Base-by-base conservation (phyloP, 2,329 filamentous ascomycete genomes). In the Triangularia verruculosa region DNA sequence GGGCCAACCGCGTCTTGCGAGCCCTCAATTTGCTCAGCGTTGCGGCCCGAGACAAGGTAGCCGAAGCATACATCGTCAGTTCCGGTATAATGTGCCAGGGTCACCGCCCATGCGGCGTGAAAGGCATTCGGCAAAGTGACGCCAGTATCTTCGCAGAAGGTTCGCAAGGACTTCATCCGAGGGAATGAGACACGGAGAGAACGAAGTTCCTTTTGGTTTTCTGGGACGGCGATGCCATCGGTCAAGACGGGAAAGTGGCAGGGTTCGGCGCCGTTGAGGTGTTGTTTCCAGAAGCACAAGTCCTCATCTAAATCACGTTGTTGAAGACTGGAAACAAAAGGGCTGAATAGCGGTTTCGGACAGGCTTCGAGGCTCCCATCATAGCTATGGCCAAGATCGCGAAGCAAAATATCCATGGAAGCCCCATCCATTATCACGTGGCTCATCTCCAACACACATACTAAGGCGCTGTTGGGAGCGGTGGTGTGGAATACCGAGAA, bases 341-440 rank as follows among this genome's bases (percentile, higher is more conserved):
- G 64, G 57, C 64, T 64, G 57, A 70, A 71, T 2, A 67, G 60
- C 6, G 61, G 61, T 15, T 24, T 53, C 8, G 60, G 61, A 69
- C n/a, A 67, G 11, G 1, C 4, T 1, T 34, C 22, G 4, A 67
- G 53, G 3, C 39, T 34, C 2, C 67, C 74, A n/a, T 74, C 73
- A 57, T 84, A 83, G 1, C 80, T 80, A 3, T 75, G 67, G 13
- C 75, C 74, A 7, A 83, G 66, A 61, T 84, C 82, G 3, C 75
- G 74, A 4, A 82, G 69, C 4, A 84, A 74, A 54, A 82, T 78
- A 0, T 80, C 77, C 52, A 83, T 78, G 0, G 82, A 83, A 39
- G 75, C 76, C 1, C 82, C 82, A 70, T 85, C 82, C 73, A 79
- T 81, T 28, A 82, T 78, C 9, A 78, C 79, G 66, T 84, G 82